A percentile compares a stretch with the other conserved stretches of the same genome.
Evolutionary conservation across 2,329 filamentous ascomycete genomes (phyloP).

Genomic region (Diaporthe ilicicola): DNA sequence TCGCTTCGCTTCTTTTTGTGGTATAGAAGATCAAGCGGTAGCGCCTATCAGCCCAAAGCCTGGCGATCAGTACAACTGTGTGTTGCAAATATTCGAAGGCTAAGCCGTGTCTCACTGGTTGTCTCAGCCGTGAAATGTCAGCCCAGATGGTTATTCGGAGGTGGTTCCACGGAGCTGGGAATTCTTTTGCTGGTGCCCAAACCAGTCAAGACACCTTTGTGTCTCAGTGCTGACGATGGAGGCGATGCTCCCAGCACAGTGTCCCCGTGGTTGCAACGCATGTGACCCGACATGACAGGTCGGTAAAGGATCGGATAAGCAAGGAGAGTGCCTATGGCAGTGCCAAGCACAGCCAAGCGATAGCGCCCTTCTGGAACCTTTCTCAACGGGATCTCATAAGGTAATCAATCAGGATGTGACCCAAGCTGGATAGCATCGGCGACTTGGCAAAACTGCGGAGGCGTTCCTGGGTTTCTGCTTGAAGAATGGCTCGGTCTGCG

Average conservation of each 20-base stretch:
- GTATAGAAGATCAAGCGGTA: neutral
- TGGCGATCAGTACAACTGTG: neutral
- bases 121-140: neutral
- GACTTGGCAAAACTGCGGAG: slow-evolving; percentile 14
- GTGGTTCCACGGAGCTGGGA: slow-evolving; percentile 8
- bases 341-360: slow-evolving; percentile 21
- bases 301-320: slow-evolving; percentile 6
- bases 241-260: neutral
- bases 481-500: neutral
- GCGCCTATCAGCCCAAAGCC: neutral
- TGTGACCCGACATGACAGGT: slow-evolving; percentile 9
- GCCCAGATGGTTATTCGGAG: neutral
- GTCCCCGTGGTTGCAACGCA: neutral
- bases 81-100: neutral
- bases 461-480: neutral
- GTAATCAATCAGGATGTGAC: slow-evolving; percentile 10
- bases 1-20: neutral
- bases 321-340: neutral
- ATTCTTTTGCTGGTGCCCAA: neutral
- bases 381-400: slow-evolving; percentile 14
- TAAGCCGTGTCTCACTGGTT: neutral
- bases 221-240: slow-evolving; percentile 17
- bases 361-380: slow-evolving; percentile 18
- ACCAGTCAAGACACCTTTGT: neutral
- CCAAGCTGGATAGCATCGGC: slow-evolving; percentile 10